These are phyloP conservation scores for Artomyces pyxidatus DNA, from an alignment of 768 basidiomycete species.

Conservation along the genomic window DNA sequence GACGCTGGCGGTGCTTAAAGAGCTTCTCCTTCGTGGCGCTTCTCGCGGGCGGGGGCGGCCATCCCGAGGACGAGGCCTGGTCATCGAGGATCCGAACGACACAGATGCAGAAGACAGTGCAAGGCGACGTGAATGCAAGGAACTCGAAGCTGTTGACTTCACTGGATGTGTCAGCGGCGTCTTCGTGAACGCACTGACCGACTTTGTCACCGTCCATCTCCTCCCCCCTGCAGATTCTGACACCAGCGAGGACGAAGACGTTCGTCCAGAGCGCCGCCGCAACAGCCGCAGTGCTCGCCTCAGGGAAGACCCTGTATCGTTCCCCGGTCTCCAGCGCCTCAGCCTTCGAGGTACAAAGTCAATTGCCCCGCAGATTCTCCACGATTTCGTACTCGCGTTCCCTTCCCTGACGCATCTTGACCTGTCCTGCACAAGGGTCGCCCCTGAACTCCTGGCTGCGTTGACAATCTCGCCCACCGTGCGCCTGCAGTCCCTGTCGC, in stretches of 20 bases:
- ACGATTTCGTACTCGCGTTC: conserved; percentile 71
- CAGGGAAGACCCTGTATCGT: conserved; percentile 45
- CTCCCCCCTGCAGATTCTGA: conserved; percentile 36
- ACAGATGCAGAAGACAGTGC: conserved; percentile 73
- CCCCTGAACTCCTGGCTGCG: conserved; percentile 62
- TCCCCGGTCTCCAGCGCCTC: conserved; percentile 69
- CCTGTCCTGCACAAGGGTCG: conserved; percentile 71
- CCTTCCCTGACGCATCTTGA: conserved; percentile 56
- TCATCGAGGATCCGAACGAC: conserved; percentile 42
- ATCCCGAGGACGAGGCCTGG: conserved; percentile 50
- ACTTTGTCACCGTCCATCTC: conserved; percentile 69
- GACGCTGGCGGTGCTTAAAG: conserved; percentile 75
- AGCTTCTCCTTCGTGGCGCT: conserved; percentile 81
- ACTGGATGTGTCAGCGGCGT: conserved; percentile 92
- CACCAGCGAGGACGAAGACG: conserved; percentile 33
- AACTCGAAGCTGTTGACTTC: conserved; percentile 84
- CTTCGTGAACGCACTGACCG: conserved; percentile 78
- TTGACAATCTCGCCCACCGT: conserved; percentile 59
- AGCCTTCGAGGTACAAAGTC: conserved; percentile 80
- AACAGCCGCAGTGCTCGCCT: conserved; percentile 28
- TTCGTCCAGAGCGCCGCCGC: conserved; percentile 14
- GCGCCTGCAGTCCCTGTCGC: conserved; percentile 67
- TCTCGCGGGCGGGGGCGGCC: conserved; percentile 64
- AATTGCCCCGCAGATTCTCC: conserved; percentile 57
- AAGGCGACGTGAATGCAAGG: conserved; percentile 41